Evolutionary conservation across 441 rosid species (phyloP), one percentile per base, ranked within the genome.

Genomic region (Euphorbia celastroides): DNA sequence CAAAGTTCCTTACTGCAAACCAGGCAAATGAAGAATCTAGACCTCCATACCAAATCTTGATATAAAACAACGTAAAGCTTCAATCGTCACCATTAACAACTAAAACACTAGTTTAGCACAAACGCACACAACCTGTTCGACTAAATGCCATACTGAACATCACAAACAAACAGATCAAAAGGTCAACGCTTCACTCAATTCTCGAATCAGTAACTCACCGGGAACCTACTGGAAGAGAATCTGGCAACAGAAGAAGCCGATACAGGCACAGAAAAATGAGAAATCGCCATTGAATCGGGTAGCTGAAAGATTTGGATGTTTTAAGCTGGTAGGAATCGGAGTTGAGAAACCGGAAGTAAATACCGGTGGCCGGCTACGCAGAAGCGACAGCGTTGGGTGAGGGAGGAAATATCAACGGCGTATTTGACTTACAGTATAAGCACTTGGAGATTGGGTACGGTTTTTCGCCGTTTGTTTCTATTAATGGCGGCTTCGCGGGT

Each of bases 211-310:
- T 13, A 54, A 69, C 79, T 80, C 48, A 79, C 83, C 61, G 72
- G 71, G 46, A 67, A 69, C 61, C 71, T 68, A 31, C 38, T 32
- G 52, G 64, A 26, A 62, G 78, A 34, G 60, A 25, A 67, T 46
- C 52, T 62, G 25, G 70, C 5, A 62, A 63, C 67, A 22, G 72
- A 63, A 52, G 72, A 70, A 59, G 59, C 65, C 23, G 69, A 52
- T 34, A 64, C 71, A 36, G 74, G 76, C 19, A 55, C 17, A 0
- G 78, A 65, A 42, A 69, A 60, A 63, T 65, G 64, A 20, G 80
- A 67, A 70, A 72, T 36, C 6, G 79, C 65, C 82, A 75, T 80
- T 73, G 34, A 57, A 62, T 44, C 32, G 11, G 59, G 13, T 23
- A 30, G 34, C 32, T 16, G 58, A 60, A 68, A 32, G 8, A 28